Conservation (phyloP, 2,329 filamentous ascomycete species). For the Fonsecaea pedrosoi region DNA sequence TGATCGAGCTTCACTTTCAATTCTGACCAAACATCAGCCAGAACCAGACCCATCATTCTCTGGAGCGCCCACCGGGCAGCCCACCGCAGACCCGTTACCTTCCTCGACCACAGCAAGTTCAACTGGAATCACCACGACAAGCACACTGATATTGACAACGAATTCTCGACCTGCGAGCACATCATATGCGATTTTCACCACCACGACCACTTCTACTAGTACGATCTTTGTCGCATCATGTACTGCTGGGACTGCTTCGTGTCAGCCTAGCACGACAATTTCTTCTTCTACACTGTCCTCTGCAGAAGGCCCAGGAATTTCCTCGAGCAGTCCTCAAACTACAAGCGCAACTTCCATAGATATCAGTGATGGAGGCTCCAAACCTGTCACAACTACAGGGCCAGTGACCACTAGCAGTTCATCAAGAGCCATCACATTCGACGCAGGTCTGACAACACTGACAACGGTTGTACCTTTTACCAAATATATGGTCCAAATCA, state of each 20-base stretch:
- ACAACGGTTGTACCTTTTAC: slow-evolving; percentile 30
- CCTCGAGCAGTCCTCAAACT: slow-evolving; percentile 5
- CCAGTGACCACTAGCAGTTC: slow-evolving; percentile 10
- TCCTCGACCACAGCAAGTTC: slow-evolving; percentile 20
- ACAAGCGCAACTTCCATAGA: slow-evolving; percentile 7
- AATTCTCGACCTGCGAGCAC: not conserved
- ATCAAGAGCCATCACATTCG: slow-evolving; percentile 19
- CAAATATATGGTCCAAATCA: slow-evolving; percentile 28
- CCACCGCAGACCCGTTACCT: slow-evolving; percentile 26
- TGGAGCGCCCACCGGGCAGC: slow-evolving; percentile 30
- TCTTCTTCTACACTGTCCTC: not conserved
- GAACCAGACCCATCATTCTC: slow-evolving; percentile 28
- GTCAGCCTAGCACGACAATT: slow-evolving; percentile 7
- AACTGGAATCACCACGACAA: slow-evolving; percentile 6
- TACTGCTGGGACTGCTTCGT: slow-evolving; percentile 4
- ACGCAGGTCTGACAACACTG: slow-evolving; percentile 28
- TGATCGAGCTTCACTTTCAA: not conserved
- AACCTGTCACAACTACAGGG: slow-evolving; percentile 6
- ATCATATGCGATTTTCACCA: slow-evolving; percentile 8
- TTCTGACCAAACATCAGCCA: slow-evolving; percentile 9
- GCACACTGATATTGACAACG: not conserved
- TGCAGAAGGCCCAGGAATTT: not conserved
- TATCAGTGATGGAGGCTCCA: slow-evolving; percentile 21
- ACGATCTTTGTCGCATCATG: slow-evolving; percentile 27
- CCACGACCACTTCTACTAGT: slow-evolving; percentile 25